Evolutionary conservation across 2,329 filamentous ascomycete species (phyloP).

Genomic region (Cordyceps cicadae): DNA sequence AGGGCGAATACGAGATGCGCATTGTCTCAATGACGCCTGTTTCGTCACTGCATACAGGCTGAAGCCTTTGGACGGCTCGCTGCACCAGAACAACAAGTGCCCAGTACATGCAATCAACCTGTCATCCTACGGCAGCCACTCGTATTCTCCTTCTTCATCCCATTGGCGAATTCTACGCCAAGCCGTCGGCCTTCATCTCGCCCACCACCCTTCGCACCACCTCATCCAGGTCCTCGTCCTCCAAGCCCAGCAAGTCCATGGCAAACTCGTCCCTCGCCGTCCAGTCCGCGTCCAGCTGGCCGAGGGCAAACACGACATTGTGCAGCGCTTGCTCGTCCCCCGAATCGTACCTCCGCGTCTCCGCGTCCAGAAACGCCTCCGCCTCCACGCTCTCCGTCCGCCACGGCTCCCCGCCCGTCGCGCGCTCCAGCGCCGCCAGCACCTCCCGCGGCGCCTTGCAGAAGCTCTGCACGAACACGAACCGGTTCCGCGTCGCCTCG

Average conservation of each 20-base stretch:
- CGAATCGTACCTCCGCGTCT: slow-evolving; percentile 29
- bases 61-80: not conserved
- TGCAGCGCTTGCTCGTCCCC: slow-evolving; percentile 33
- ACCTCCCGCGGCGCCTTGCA: slow-evolving; percentile 39
- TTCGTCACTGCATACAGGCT: not conserved
- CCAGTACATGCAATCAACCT: not conserved
- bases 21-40: not conserved
- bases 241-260: slow-evolving; percentile 37
- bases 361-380: slow-evolving; percentile 30
- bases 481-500: slow-evolving; percentile 36
- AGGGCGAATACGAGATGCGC: slow-evolving; percentile 1
- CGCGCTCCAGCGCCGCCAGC: slow-evolving; percentile 41
- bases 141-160: not conserved
- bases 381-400: slow-evolving; percentile 26
- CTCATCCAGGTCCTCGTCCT: slow-evolving; percentile 38
- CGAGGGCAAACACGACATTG: slow-evolving; percentile 42
- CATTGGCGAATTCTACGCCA: not conserved
- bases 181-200: slow-evolving; percentile 11
- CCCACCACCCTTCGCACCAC: slow-evolving; percentile 30
- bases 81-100: not conserved
- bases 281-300: slow-evolving; percentile 41
- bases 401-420: slow-evolving; percentile 33
- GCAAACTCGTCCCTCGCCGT: slow-evolving; percentile 35
- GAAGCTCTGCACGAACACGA: slow-evolving; percentile 39
- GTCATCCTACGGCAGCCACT: not conserved